Evolutionary conservation across 1,139 yeast species (phyloP).

Genomic region (Pichia norvegensis): DNA sequence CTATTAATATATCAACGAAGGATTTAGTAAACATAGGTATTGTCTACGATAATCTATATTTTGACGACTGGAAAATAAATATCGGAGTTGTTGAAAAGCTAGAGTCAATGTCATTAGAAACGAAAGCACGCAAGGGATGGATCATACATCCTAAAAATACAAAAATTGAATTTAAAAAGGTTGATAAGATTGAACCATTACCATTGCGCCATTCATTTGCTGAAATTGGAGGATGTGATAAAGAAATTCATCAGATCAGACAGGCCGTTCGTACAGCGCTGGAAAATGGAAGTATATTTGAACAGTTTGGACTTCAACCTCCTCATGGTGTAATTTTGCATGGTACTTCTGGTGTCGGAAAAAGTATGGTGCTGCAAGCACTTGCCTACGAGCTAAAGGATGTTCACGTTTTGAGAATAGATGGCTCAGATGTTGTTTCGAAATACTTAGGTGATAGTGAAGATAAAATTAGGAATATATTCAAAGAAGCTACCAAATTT

Average conservation of each 20-base stretch:
- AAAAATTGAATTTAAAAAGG: slow-evolving; percentile 32
- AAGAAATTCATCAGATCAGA: slow-evolving; percentile 54
- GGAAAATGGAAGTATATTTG: slow-evolving; percentile 65
- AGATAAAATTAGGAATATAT: slow-evolving; percentile 68
- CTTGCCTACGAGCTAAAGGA: slow-evolving; percentile 47
- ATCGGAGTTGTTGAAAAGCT: slow-evolving; percentile 23
- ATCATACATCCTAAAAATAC: slow-evolving; percentile 23
- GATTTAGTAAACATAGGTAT: slow-evolving; percentile 25
- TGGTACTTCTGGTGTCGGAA: slow-evolving; percentile 98
- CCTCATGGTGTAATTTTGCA: slow-evolving; percentile 86
- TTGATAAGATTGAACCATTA: slow-evolving; percentile 31
- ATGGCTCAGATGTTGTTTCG: slow-evolving; percentile 88
- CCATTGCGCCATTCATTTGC: slow-evolving; percentile 26
- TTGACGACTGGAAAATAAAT: slow-evolving; percentile 14
- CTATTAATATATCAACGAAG: slow-evolving; percentile 10
- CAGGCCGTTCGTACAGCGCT: slow-evolving; percentile 76
- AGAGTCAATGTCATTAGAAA: slow-evolving; percentile 25
- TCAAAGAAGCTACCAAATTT: slow-evolving; percentile 72
- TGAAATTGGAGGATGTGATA: slow-evolving; percentile 66
- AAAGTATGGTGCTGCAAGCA: slow-evolving; percentile 78
- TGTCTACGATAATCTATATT: slow-evolving; percentile 17
- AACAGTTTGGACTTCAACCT: slow-evolving; percentile 80
- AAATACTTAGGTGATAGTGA: slow-evolving; percentile 94
- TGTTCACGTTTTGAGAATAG: slow-evolving; percentile 78
- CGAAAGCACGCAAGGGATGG: slow-evolving; percentile 12